phyloP scores from a whole-genome alignment of 305 asterid species.

The Lippia alba region DNA sequence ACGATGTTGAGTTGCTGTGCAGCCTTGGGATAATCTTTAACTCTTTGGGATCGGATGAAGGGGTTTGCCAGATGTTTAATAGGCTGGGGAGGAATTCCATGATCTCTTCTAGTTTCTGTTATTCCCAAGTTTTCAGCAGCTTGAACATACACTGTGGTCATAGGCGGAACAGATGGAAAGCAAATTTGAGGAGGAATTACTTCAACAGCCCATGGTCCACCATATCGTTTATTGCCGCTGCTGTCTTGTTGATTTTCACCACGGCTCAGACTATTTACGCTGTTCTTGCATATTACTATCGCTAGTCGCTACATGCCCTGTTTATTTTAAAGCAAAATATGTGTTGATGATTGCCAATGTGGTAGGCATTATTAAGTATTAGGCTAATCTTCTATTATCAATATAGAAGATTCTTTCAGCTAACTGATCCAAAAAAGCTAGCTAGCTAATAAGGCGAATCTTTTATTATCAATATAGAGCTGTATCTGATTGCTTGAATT shows the following conservation, averaged over 20 bases:
- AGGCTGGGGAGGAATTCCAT: conserved; percentile 19
- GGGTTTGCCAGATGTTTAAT: conserved; percentile 16
- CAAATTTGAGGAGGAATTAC: conserved; percentile 2
- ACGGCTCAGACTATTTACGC: background rate
- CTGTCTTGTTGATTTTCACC: background rate
- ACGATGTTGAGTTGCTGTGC: conserved; percentile 22
- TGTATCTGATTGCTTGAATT: too few relatives aligned
- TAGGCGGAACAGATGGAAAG: conserved; percentile 7
- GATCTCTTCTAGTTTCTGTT: conserved; percentile 6
- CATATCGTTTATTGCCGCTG: conserved; percentile 13
- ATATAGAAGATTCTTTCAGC: too few relatives aligned
- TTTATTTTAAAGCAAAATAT: too few relatives aligned
- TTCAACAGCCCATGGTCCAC: conserved; percentile 26
- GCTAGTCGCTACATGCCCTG: too few relatives aligned
- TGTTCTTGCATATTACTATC: too few relatives aligned
- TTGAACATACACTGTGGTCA: conserved; percentile 13
- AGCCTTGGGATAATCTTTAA: conserved; percentile 25
- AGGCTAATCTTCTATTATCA: too few relatives aligned
- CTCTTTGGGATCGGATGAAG: conserved; percentile 16
- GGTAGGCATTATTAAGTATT: too few relatives aligned
- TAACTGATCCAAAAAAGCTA: too few relatives aligned
- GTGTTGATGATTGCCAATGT: too few relatives aligned
- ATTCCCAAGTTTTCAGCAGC: background rate
- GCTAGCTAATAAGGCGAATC: too few relatives aligned
- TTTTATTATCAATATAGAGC: too few relatives aligned